Base-by-base conservation (phyloP, 371 early-diverging fungal species). In the Phascolomyces articulosus region DNA sequence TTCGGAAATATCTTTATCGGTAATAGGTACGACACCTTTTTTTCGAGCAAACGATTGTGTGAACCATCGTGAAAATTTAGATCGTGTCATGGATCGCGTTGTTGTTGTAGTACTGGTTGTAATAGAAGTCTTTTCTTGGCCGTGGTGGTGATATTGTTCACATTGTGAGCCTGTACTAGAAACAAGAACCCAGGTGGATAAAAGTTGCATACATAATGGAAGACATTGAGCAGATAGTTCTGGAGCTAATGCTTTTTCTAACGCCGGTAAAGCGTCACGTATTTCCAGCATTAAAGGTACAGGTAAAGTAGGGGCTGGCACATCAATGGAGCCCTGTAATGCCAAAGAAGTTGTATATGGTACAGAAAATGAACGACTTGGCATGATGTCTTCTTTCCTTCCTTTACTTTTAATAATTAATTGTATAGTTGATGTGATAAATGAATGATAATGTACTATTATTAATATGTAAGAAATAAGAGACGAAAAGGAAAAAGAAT, bases 161-260 rank as follows among this genome's bases (percentile, higher is more conserved):
- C 26, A 24, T 24, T 51, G 51, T 4, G 51, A 51, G 23, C 51
- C 51, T 21, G 8, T 44, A n/a, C 51, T 51, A 11, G 51, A 29
- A 24, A 60, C 40, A 16, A 29, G 49, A 13, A 64, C 26, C 64
- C 64, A 64, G 4, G 56, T 29, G 20, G 40, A 18, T 11, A 64
- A 34, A 18, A 64, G 64, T 20, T 64, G 44, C 44, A 55, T 54
- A 40, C 64, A 64, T 38, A 64, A 49, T 0, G 64, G 64, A 28
- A 64, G 48, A 23, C 57, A 38, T 34, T 64, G 55, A 4, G 49
- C n/a, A 26, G 64, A 55, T 4, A 64, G 34, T 23, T 44, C 40
- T 6, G 28, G 28, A 9, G 57, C 54, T 9, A 64, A 24, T 23
- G 54, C 54, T 44, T 57, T 28, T 21, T 64, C 64, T 34, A 64